phyloP scores from a whole-genome alignment of 257 asterid species.

The Linaria vulgaris region DNA sequence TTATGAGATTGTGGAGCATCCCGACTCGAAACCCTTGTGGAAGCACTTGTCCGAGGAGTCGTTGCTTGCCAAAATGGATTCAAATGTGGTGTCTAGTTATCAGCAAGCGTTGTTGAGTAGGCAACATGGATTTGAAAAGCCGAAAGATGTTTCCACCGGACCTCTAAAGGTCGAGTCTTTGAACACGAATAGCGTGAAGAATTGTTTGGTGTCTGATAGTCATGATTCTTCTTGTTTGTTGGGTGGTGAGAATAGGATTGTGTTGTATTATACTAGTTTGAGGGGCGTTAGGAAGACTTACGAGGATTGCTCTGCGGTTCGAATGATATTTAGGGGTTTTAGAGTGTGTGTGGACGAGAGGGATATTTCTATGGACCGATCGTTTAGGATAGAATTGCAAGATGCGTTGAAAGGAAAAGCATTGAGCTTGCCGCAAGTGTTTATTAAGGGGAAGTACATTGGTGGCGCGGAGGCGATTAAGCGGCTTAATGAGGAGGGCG shows the following conservation, averaged over 20 bases:
- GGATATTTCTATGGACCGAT: constrained; percentile 86
- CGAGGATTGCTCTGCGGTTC: constrained; percentile 70
- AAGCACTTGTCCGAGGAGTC: constrained; percentile 61
- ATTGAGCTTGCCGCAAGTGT: constrained; percentile 70
- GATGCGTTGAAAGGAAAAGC: constrained; percentile 52
- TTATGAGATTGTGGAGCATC: constrained; percentile 15
- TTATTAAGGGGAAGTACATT: constrained; percentile 62
- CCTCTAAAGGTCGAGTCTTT: constrained; percentile 24
- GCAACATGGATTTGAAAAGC: constrained; percentile 35
- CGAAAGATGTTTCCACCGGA: constrained; percentile 16
- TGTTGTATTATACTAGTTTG: constrained; percentile 74
- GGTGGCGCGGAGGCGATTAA: constrained; percentile 83
- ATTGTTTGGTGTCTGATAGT: constrained; percentile 15
- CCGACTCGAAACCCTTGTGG: constrained; percentile 48
- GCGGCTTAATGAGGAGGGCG: constrained; percentile 74
- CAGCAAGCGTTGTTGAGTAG: constrained; percentile 41
- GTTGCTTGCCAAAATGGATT: constrained; percentile 35
- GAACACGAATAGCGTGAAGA: constrained; percentile 21
- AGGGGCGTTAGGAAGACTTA: constrained; percentile 85
- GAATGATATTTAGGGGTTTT: constrained; percentile 68
- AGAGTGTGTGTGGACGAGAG: constrained; percentile 76
- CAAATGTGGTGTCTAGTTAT: constrained; percentile 45
- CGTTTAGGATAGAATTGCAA: constrained; percentile 68
- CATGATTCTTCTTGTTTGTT: constrained; percentile 34
- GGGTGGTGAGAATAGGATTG: constrained; percentile 51